phyloP scores from a whole-genome alignment of 2,329 filamentous ascomycete genomes.

The Aspergillus latus region DNA sequence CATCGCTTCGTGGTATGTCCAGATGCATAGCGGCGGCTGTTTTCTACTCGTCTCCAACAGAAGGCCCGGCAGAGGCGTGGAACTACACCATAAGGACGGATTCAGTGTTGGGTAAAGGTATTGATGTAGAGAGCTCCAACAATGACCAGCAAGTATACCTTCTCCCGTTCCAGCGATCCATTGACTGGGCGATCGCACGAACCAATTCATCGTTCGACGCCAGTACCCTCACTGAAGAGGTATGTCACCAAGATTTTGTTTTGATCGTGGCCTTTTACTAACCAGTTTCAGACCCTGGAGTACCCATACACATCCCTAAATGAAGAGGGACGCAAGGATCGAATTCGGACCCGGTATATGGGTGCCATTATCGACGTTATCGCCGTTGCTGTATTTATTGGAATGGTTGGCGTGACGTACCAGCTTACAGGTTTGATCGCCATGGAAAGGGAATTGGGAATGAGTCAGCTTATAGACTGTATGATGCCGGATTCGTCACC shows the following conservation, averaged over 20 bases:
- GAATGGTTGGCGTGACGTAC: conserved; percentile 78
- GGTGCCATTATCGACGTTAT: conserved; percentile 71
- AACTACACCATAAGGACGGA: conserved; percentile 84
- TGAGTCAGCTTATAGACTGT: conserved; percentile 83
- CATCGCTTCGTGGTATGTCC: conserved; percentile 66
- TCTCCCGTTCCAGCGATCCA: conserved; percentile 73
- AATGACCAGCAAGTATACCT: conserved; percentile 79
- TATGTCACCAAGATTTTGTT: conserved; percentile 13
- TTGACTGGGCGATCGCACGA: conserved; percentile 70
- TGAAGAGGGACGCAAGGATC: conserved; percentile 62
- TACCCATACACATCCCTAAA: conserved; percentile 76
- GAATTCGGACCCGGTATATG: conserved; percentile 71
- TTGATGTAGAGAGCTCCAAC: conserved; percentile 61
- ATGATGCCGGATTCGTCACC: conserved; percentile 78
- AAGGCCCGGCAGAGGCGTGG: conserved; percentile 69
- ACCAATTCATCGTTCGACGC: conserved; percentile 49
- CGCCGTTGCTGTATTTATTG: conserved; percentile 75
- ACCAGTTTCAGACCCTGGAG: conserved; percentile 49
- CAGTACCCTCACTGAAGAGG: conserved; percentile 41
- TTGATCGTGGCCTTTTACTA: neutral
- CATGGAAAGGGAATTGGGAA: conserved; percentile 79
- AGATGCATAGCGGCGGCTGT: conserved; percentile 71
- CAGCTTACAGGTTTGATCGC: conserved; percentile 85
- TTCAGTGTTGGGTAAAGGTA: conserved; percentile 63
- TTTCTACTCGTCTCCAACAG: conserved; percentile 71